Evolutionary conservation across 1,284 basidiomycete species (phyloP).

Genomic region (Ustilago nuda): DNA sequence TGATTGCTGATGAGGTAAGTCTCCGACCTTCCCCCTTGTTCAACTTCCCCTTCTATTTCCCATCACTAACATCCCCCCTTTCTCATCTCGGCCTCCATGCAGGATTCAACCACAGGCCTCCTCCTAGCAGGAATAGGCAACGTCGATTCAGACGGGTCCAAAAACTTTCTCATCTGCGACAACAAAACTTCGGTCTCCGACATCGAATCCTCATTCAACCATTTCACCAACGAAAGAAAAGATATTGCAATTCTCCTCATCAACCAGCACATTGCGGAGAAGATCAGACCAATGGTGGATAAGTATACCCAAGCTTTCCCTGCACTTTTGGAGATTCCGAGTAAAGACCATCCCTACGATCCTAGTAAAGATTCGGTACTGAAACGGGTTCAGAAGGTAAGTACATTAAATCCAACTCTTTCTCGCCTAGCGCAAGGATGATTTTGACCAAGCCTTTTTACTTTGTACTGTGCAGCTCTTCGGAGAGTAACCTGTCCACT

Average conservation of each 20-base stretch:
- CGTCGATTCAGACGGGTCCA: constrained; percentile 61
- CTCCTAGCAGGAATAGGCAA: constrained; percentile 68
- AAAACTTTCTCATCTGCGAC: constrained; percentile 68
- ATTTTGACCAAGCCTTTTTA: background rate
- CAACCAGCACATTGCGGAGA: constrained; percentile 75
- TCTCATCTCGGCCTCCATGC: background rate
- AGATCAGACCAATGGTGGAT: constrained; percentile 94
- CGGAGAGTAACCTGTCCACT: constrained; percentile 15
- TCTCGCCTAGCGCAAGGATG: background rate
- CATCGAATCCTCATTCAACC: constrained; percentile 63
- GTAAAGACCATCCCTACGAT: constrained; percentile 79
- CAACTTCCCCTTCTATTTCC: background rate
- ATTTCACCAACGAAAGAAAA: constrained; percentile 60
- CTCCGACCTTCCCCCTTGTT: background rate
- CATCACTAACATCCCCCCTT: background rate
- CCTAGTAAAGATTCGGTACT: constrained; percentile 96
- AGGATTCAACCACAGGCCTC: constrained; percentile 68
- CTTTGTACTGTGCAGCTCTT: background rate
- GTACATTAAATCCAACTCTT: constrained; percentile 6
- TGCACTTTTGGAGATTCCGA: constrained; percentile 95
- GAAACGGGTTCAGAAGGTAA: constrained; percentile 88
- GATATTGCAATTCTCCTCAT: constrained; percentile 69
- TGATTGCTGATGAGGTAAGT: constrained; percentile 63
- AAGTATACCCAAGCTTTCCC: constrained; percentile 96
- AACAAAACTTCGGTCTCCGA: constrained; percentile 63